phyloP scores from a whole-genome alignment of 768 basidiomycete genomes.

The Mycena floridula region DNA sequence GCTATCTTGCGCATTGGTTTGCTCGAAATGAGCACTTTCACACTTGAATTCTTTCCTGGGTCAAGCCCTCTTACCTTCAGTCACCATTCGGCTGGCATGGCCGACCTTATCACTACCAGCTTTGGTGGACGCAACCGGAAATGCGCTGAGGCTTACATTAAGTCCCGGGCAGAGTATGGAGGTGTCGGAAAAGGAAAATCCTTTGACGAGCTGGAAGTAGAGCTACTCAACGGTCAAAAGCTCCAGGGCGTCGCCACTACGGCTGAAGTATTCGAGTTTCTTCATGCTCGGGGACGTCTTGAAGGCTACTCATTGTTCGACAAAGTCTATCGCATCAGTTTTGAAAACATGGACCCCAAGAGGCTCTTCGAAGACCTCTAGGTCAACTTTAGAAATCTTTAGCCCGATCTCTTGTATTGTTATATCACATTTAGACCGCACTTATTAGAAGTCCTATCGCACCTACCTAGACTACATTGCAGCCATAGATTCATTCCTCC shows the following conservation, averaged over 20 bases:
- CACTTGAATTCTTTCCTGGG: too few species aligned
- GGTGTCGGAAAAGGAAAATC: slow-evolving; percentile 9
- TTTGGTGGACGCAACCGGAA: slow-evolving; percentile 11
- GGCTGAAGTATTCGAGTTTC: slow-evolving; percentile 8
- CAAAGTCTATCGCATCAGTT: slow-evolving; percentile 10
- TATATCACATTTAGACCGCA: too few species aligned
- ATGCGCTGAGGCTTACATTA: slow-evolving; percentile 10
- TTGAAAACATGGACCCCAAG: slow-evolving; percentile 10
- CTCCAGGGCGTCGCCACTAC: slow-evolving; percentile 9
- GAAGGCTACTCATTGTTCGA: slow-evolving; percentile 9
- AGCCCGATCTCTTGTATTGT: too few species aligned
- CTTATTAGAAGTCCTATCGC: too few species aligned
- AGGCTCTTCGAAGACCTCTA: slow-evolving; percentile 9
- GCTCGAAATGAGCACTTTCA: too few species aligned
- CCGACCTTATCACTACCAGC: slow-evolving; percentile 10
- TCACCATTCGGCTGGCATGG: slow-evolving; percentile 10
- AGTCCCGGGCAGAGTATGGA: too few species aligned
- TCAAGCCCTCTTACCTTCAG: slow-evolving; percentile 10
- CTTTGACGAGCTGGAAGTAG: slow-evolving; percentile 8
- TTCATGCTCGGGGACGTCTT: slow-evolving; percentile 6
- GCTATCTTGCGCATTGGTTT: too few species aligned
- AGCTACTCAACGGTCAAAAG: slow-evolving; percentile 10
- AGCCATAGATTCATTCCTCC: too few species aligned
- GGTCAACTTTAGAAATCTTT: too few species aligned
- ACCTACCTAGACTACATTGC: too few species aligned